phyloP scores from a whole-genome alignment of 495 filamentous ascomycete species.

The Cercophora sp. region DNA sequence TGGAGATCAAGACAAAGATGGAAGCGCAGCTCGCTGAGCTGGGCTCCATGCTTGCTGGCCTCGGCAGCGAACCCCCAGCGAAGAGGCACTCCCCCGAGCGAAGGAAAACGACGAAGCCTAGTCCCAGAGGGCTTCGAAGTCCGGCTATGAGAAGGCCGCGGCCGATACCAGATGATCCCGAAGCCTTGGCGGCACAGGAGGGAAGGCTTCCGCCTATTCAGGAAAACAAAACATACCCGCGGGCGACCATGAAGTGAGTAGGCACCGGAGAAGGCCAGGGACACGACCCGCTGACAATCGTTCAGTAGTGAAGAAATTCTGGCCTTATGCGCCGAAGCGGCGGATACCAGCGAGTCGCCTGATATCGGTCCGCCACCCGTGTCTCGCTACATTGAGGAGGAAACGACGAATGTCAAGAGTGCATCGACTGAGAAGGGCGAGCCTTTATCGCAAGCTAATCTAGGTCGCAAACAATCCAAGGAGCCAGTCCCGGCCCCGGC shows the following conservation, averaged over 20 bases:
- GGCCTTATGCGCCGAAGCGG: slow-evolving; percentile 47
- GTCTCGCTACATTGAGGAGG: slow-evolving; percentile 60
- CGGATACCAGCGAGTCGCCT: slow-evolving; percentile 53
- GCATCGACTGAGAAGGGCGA: slow-evolving; percentile 19
- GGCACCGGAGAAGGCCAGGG: not conserved
- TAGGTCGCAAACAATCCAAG: slow-evolving; percentile 15
- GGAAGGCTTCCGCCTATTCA: slow-evolving; percentile 74
- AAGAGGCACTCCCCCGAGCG: slow-evolving; percentile 35
- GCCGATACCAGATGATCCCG: slow-evolving; percentile 47
- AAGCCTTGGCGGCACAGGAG: slow-evolving; percentile 53
- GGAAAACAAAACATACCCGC: slow-evolving; percentile 75
- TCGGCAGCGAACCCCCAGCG: slow-evolving; percentile 50
- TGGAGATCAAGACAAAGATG: slow-evolving; percentile 64
- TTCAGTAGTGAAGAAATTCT: slow-evolving; percentile 40
- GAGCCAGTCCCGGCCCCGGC: not conserved
- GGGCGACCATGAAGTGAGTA: slow-evolving; percentile 69
- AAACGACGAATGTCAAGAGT: slow-evolving; percentile 54
- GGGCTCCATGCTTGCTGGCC: slow-evolving; percentile 55
- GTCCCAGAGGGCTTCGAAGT: slow-evolving; percentile 31
- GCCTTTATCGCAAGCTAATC: slow-evolving; percentile 17
- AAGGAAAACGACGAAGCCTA: slow-evolving; percentile 27
- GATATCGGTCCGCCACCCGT: slow-evolving; percentile 64
- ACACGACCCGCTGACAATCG: slow-evolving; percentile 12
- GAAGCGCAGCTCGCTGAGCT: slow-evolving; percentile 67
- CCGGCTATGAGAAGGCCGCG: slow-evolving; percentile 43